Conservation (phyloP, 257 asterid genomes). For the Orobanche coerulescens region DNA sequence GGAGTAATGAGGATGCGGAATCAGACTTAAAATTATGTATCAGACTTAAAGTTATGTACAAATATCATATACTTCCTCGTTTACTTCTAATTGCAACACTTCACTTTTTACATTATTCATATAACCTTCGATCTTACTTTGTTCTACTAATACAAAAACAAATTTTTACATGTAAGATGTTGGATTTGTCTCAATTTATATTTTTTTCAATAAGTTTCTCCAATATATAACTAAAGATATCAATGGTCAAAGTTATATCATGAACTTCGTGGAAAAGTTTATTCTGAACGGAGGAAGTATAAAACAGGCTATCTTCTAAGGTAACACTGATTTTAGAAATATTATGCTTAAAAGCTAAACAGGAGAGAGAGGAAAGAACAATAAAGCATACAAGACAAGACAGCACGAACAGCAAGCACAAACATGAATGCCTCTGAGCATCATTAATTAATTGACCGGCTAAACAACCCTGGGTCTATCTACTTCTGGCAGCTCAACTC, state of each 20-base stretch:
- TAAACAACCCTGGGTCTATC: not conserved
- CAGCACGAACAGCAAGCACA: not conserved
- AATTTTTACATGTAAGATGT: too few species aligned
- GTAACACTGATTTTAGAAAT: not conserved
- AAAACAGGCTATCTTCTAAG: slow-evolving; percentile 8
- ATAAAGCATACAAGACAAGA: not conserved
- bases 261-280: too few species aligned
- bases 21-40: not conserved
- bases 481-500: not conserved
- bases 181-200: too few species aligned
- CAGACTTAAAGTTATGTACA: not conserved
- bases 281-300: too few species aligned
- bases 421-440: not conserved
- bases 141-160: too few species aligned
- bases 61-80: not conserved
- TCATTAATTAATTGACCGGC: not conserved
- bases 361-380: not conserved
- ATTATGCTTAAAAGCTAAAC: not conserved
- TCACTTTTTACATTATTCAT: too few species aligned
- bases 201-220: too few species aligned
- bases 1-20: slow-evolving; percentile 12
- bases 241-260: too few species aligned
- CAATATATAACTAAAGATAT: too few species aligned
- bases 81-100: too few species aligned
- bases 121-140: too few species aligned